phyloP scores from a whole-genome alignment of 129 eudicot genomes.

The Smallanthus sonchifolius region DNA sequence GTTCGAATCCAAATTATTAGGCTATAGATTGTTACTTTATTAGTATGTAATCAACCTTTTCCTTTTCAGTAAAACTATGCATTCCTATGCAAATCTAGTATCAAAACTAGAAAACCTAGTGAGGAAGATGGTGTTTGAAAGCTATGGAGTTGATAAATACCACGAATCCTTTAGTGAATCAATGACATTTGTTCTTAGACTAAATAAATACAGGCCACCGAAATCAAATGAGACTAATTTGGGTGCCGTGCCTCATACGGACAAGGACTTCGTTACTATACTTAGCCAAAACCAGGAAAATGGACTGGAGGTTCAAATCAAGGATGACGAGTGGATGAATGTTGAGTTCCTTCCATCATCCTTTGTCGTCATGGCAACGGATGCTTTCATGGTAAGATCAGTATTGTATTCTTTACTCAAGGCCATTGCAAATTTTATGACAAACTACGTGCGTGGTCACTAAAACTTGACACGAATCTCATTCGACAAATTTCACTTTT shows the following conservation, averaged over 20 bases:
- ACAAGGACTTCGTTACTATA: conserved; percentile 30
- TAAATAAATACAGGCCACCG: conserved; percentile 20
- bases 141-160: conserved; percentile 33
- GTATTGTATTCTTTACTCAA: not conserved
- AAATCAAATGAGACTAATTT: not conserved
- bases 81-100: conserved; percentile 2
- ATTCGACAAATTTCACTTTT: not conserved
- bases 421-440: not conserved
- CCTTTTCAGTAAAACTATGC: conserved; percentile 5
- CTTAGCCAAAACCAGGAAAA: conserved; percentile 32
- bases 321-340: conserved; percentile 31
- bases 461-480: not conserved
- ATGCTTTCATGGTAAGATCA: conserved; percentile 19
- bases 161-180: conserved; percentile 19
- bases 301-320: conserved; percentile 27
- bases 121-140: conserved; percentile 42
- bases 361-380: conserved; percentile 31
- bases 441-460: no score
- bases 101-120: conserved; percentile 30
- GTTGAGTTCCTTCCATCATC: conserved; percentile 35
- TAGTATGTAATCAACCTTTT: not conserved
- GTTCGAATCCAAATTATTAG: no score
- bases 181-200: conserved; percentile 20
- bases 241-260: conserved; percentile 29
- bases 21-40: not conserved